Evolutionary conservation across 257 asterid genomes (phyloP), one percentile per base, ranked within the genome.

Genomic region (Primulina tabacum): DNA sequence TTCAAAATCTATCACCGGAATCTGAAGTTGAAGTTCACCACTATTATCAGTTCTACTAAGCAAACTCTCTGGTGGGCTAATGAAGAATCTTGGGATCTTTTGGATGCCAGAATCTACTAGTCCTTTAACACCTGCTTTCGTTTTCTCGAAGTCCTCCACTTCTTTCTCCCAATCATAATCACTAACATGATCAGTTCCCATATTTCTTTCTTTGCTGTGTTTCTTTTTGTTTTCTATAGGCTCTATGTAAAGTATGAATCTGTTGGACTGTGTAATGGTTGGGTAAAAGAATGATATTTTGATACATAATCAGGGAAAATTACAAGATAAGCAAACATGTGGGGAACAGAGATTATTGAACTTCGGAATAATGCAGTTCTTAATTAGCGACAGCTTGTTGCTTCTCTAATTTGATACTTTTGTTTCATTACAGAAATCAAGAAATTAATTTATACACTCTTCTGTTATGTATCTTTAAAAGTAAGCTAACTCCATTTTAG

Each of bases 81-180:
- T 73, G 84, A 88, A 88, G 84, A 88, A 86, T 12, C 74, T 74
- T 0, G 95, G 93, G 10, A 85, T 67, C 28, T 76, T 81, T 11
- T 65, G 61, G 4, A 88, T 61, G 0, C 96, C 95, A 16, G 88
- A 87, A 77, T 89, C 95, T 0, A 83, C 82, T 0, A 86, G 90
- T 4, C 95, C 96, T 69, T 86, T 86, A 4, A 88, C 95, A 32
- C 97, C 97, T 17, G 80, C 85, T 77, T 77, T 88, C 24, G 88
- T 76, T 38, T 76, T 78, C 71, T 82, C 83, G 71, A 88, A 90
- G 5, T 78, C 81, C 24, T 73, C 84, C 18, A 86, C 84, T 76
- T 84, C 83, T 75, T 71, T 75, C 56, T 79, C 82, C 88, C 89
- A 79, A 34, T 84, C 89, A 30, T 75, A 60, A 58, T 79, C 84